Evolutionary conservation across 2,329 filamentous ascomycete species (phyloP), one percentile per base, ranked within the genome.

Genomic region (Aaosphaeria pasadenensis): DNA sequence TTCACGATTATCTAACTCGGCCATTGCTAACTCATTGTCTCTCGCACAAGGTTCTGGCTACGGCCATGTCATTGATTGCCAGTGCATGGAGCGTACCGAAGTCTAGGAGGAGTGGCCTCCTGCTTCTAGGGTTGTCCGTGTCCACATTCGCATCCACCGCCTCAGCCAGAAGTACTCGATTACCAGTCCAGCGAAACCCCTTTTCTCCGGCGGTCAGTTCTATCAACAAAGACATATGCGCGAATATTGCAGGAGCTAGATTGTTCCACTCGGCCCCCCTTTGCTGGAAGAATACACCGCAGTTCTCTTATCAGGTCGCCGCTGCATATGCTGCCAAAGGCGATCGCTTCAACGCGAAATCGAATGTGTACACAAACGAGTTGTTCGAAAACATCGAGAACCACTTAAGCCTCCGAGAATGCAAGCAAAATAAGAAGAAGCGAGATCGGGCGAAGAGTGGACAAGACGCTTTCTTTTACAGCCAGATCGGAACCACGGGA

Each of bases 401-500:
- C 52, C 59, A 57, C 32, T 52, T 55, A 33, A 57, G 58, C 42
- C 43, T 67, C 43, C 53, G 51, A 39, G 57, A 62, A 43, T 69
- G 65, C 60, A 67, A 68, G 38, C 51, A 53, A 28, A 47, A 56
- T 47, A 57, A 78, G 57, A 76, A 80, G 62, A 83, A 83, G 66
- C 77, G 75, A 57, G 79, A 76, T 53, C 83, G 88, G 28, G 88
- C 87, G 43, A 86, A 84, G 49, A 94, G 88, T 44, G 94, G 94
- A 11, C 91, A 99, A 72, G 94, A 99, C 78, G 89, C 94, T 49
- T 97, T 96, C 75, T 99, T 99, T 72, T 87, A 94, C 59, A 71
- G 87, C 64, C 83, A 85, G 28, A 77, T 96, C n/a, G 89, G 88
- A 44, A 82, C 84, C 54, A 81, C 80, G 1, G 79, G 84, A 35